These are phyloP conservation scores for Alternaria triticina DNA, from an alignment of 2,329 filamentous ascomycete genomes.

Conservation along the genomic window DNA sequence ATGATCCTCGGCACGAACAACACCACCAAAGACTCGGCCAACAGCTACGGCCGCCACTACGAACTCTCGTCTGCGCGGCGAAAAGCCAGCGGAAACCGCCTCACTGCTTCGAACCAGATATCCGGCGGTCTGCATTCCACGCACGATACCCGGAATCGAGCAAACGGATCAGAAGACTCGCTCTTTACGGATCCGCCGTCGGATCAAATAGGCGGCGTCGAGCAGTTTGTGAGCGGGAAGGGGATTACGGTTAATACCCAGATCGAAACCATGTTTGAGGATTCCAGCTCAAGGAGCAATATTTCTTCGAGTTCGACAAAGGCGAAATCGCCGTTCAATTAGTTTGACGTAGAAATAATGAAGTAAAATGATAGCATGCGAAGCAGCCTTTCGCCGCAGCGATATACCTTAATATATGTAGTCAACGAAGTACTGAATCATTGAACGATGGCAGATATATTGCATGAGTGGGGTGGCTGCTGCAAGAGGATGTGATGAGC, in stretches of 20 bases:
- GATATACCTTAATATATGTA: not conserved
- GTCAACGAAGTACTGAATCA: not conserved
- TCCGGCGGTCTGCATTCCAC: conserved; percentile 2
- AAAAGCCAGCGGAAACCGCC: conserved; percentile 13
- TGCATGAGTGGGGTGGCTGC: not conserved
- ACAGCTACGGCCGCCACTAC: conserved; percentile 31
- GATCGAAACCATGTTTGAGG: conserved; percentile 17
- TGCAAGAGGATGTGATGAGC: not conserved
- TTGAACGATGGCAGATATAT: not conserved
- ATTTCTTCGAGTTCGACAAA: conserved; percentile 1
- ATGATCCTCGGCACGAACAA: conserved; percentile 25
- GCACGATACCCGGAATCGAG: not conserved
- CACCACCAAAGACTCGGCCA: conserved; percentile 20
- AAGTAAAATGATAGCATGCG: not conserved
- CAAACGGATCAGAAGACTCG: conserved; percentile 24
- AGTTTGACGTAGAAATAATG: not conserved
- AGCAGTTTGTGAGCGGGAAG: conserved; percentile 1
- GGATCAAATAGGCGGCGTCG: not conserved
- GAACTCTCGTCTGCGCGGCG: conserved; percentile 26
- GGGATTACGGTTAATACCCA: conserved; percentile 20
- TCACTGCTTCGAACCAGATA: not conserved
- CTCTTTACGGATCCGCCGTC: conserved; percentile 10
- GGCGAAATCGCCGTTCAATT: conserved; percentile 4
- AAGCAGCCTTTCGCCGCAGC: too few relatives aligned
- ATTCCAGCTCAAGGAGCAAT: not conserved